Conservation (phyloP, 495 filamentous ascomycete species). For the Tuber brumale region DNA sequence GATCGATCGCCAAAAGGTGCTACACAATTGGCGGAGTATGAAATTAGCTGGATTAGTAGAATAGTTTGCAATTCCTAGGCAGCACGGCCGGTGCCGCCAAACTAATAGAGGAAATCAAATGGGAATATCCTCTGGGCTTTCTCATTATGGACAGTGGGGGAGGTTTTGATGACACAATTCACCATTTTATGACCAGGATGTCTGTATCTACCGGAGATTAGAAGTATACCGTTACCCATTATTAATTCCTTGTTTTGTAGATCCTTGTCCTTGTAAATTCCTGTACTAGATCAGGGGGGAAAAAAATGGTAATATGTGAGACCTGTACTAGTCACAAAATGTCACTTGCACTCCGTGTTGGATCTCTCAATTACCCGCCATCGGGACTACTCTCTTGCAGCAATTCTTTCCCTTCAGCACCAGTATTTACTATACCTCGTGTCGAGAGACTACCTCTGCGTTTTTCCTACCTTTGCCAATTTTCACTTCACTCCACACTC, state of each 20-base stretch:
- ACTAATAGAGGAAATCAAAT: conserved; percentile 59
- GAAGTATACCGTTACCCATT: neutral
- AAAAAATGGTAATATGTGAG: neutral
- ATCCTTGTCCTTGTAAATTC: conserved; percentile 1
- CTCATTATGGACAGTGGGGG: neutral
- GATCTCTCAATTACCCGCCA: too few species aligned
- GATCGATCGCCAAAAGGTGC: conserved; percentile 49
- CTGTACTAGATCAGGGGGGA: neutral
- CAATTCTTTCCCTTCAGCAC: too few species aligned
- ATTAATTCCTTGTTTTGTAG: neutral
- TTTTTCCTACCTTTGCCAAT: too few species aligned
- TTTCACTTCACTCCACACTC: too few species aligned
- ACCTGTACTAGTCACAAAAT: neutral
- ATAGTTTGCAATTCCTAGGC: conserved; percentile 56
- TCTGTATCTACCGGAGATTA: neutral
- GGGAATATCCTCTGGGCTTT: conserved; percentile 89
- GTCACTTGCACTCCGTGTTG: neutral
- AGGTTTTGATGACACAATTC: neutral
- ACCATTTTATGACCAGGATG: neutral
- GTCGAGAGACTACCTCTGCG: too few species aligned
- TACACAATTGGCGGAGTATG: conserved; percentile 64
- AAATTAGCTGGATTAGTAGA: too few species aligned
- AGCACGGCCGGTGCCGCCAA: conserved; percentile 53
- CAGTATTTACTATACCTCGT: too few species aligned
- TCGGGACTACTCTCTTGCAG: too few species aligned